phyloP scores from a whole-genome alignment of 1,284 basidiomycete species.

The Leccinum laetum region DNA sequence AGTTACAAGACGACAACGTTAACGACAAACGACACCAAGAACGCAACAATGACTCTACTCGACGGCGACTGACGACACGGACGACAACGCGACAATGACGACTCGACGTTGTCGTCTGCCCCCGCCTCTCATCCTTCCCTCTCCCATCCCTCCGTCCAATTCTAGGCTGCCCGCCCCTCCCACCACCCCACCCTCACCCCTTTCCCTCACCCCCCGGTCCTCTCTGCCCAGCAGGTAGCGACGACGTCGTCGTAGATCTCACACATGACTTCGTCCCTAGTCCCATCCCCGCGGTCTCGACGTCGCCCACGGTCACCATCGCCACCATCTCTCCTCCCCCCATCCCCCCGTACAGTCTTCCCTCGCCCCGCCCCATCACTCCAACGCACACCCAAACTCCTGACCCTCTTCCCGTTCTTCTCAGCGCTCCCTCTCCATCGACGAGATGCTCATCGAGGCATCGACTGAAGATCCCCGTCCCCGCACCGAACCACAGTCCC shows the following conservation, averaged over 20 bases:
- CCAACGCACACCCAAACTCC: constrained; percentile 19
- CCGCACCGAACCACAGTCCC: constrained; percentile 32
- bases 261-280: constrained; percentile 8
- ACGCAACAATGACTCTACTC: no score
- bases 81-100: no score
- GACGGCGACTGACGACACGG: no score
- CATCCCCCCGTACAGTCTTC: constrained; percentile 17
- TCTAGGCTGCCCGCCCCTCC: no score
- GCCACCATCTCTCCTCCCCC: constrained; percentile 21
- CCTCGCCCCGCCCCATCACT: constrained; percentile 15
- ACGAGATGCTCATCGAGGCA: constrained; percentile 65
- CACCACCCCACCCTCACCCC: no score
- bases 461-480: constrained; percentile 37
- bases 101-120: no score
- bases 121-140: no score
- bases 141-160: no score
- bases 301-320: constrained; percentile 21
- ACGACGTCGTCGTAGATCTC: constrained; percentile 6
- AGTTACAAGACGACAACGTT: no score
- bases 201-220: no score
- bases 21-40: no score
- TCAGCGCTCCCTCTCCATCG: constrained; percentile 43
- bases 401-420: constrained; percentile 36
- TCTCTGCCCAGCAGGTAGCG: no score
- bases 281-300: constrained; percentile 21